A percentile compares a stretch with the other conserved stretches of the same genome.
Evolutionary conservation across 805 yeast species (phyloP).

Genomic region (Kluyveromyces siamensis): DNA sequence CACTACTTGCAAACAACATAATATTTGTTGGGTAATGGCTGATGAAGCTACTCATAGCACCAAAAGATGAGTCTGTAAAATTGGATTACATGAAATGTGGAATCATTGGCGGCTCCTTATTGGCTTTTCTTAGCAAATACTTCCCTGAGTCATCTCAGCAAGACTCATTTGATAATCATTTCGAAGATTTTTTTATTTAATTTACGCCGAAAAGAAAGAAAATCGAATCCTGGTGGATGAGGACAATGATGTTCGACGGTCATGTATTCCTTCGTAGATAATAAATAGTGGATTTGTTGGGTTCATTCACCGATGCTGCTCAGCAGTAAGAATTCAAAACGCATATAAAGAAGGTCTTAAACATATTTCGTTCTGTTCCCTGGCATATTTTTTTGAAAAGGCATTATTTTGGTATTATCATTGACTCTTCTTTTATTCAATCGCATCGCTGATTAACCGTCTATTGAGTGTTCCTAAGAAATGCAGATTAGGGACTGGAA

Average conservation of each 20-base stretch:
- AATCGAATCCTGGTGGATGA: background rate
- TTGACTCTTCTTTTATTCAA: background rate
- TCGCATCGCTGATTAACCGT: background rate
- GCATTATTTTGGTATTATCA: too few species aligned
- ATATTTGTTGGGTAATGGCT: too few species aligned
- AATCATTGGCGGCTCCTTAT: background rate
- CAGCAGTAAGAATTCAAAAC: too few species aligned
- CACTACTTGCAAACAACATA: too few species aligned
- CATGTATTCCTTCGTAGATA: background rate
- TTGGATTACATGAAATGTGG: background rate
- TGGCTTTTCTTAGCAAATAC: background rate
- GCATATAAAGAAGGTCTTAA: too few species aligned
- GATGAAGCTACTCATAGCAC: too few species aligned
- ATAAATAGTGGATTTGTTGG: background rate
- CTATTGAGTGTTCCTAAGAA: background rate
- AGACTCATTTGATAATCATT: background rate
- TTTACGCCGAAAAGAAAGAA: background rate
- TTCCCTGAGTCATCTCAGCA: background rate
- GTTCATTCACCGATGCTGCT: too few species aligned
- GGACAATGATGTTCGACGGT: background rate
- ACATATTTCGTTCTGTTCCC: too few species aligned
- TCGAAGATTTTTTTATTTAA: background rate
- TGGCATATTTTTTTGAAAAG: too few species aligned
- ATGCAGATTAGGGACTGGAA: background rate
- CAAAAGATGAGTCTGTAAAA: background rate